Evolutionary conservation across 2,329 filamentous ascomycete genomes (phyloP), one percentile per base, ranked within the genome.

Genomic region (Fusarium tupiense): DNA sequence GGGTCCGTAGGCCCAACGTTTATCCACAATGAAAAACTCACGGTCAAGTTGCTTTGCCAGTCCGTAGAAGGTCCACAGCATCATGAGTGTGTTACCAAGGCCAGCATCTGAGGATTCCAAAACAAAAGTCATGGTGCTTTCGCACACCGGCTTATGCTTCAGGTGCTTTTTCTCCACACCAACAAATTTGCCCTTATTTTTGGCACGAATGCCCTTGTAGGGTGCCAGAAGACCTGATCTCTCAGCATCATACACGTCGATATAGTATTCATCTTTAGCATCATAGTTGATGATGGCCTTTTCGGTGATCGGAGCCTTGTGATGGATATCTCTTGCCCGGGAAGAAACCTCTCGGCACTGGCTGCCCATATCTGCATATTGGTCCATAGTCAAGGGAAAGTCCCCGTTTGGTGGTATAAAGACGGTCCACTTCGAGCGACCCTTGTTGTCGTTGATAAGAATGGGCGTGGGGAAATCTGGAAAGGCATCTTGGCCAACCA

Each of bases 11-110:
- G 92, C 91, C 92, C 95, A 97, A 74, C 92, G 88, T 12, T 92
- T 90, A 82, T 97, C 94, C 77, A 97, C 94, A 71, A 97, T 86
- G 83, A 97, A 97, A 82, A 97, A 97, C 2, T 90, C 87, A 31
- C 94, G 87, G 20, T 89, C 89, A 80, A 97, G 93, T 67, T 91
- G 88, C 79, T 92, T 87, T 5, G 94, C 94, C 61, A 97, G 84
- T 8, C 93, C 93, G 80, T 96, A 97, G 33, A 94, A 92, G 77
- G 92, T 92, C 94, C 94, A 98, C 64, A 97, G 80, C 78, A 91
- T 88, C 88, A 97, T 91, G 67, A 98, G 82, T 4, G 92, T 91
- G 73, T 90, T 91, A 11, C 94, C 94, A 16, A 97, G 85, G 6
- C 94, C 94, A 5, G 93, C 93, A 77, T 96, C 91, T 8, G 88